phyloP scores from a whole-genome alignment of 495 filamentous ascomycete species.

The Xylaria scruposa region DNA sequence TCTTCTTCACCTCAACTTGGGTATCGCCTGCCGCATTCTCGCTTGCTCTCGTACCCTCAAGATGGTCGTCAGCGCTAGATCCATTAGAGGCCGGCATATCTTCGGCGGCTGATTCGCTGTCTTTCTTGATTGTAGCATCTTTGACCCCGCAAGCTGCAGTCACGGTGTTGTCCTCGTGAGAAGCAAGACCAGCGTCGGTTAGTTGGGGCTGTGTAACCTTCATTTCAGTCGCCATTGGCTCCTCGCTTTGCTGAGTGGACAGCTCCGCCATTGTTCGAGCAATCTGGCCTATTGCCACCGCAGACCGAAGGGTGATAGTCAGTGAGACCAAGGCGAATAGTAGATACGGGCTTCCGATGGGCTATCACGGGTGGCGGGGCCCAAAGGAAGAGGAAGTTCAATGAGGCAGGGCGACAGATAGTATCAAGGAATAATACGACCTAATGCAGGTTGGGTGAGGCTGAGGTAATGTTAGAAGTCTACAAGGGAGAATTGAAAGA shows the following conservation, averaged over 20 bases:
- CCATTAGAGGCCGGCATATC: slow-evolving; percentile 7
- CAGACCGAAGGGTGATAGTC: slow-evolving; percentile 17
- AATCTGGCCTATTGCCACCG: slow-evolving; percentile 22
- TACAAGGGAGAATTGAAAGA: background rate
- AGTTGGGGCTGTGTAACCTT: slow-evolving; percentile 20
- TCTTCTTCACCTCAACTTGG: slow-evolving; percentile 21
- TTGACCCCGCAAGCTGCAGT: slow-evolving; percentile 10
- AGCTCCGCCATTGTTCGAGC: slow-evolving; percentile 31
- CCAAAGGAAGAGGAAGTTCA: background rate
- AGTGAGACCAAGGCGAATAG: background rate
- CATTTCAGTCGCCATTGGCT: slow-evolving; percentile 17
- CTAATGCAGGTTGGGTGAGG: slow-evolving; percentile 9
- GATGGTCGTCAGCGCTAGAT: slow-evolving; percentile 8
- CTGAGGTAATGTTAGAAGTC: slow-evolving; percentile 2
- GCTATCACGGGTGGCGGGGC: background rate
- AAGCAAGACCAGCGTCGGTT: background rate
- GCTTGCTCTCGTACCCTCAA: background rate
- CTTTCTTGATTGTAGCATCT: slow-evolving; percentile 9
- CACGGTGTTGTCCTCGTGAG: background rate
- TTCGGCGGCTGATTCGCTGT: slow-evolving; percentile 15
- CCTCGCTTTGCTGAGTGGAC: slow-evolving; percentile 23
- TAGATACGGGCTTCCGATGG: background rate
- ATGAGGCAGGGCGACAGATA: background rate
- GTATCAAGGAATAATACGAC: background rate
- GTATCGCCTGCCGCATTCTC: background rate